phyloP scores from a whole-genome alignment of 352 stramenopile species.

The Stephanocyclus meneghinianus region DNA sequence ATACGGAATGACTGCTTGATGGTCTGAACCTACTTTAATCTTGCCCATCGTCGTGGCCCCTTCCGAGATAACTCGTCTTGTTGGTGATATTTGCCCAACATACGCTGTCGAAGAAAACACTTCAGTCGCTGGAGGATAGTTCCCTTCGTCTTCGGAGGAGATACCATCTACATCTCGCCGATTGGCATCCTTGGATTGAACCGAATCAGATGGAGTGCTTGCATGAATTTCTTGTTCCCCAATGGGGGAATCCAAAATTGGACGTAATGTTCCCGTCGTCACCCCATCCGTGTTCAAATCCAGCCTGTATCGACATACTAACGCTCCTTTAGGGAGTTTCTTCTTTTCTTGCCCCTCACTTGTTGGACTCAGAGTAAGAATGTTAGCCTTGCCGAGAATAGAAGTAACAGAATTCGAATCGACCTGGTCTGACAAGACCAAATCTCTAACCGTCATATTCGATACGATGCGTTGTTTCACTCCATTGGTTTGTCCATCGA shows the following conservation, averaged over 20 bases:
- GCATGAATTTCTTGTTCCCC: conserved; percentile 4
- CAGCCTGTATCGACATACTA: conserved; percentile 59
- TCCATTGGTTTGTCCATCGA: conserved; percentile 29
- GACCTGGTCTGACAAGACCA: conserved; percentile 63
- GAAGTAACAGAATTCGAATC: conserved; percentile 68
- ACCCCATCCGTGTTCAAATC: conserved; percentile 20
- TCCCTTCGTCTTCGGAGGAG: conserved; percentile 19
- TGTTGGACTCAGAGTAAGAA: conserved; percentile 38
- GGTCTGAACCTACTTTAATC: conserved; percentile 44
- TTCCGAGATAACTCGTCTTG: conserved; percentile 40
- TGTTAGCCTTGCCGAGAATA: conserved; percentile 57
- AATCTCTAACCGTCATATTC: conserved; percentile 53
- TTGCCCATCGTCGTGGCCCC: conserved; percentile 37
- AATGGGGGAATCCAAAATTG: conserved; percentile 15
- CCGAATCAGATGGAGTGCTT: background rate
- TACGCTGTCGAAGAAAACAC: conserved; percentile 4
- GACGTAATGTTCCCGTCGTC: conserved; percentile 22
- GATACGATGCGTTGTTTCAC: conserved; percentile 35
- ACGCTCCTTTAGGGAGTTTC: conserved; percentile 29
- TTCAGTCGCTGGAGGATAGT: conserved; percentile 5
- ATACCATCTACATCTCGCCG: background rate
- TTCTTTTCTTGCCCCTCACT: conserved; percentile 16
- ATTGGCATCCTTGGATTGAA: background rate
- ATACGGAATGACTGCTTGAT: conserved; percentile 48
- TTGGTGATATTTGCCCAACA: conserved; percentile 1